phyloP scores from a whole-genome alignment of 805 yeast genomes.

The Candida insectalens region DNA sequence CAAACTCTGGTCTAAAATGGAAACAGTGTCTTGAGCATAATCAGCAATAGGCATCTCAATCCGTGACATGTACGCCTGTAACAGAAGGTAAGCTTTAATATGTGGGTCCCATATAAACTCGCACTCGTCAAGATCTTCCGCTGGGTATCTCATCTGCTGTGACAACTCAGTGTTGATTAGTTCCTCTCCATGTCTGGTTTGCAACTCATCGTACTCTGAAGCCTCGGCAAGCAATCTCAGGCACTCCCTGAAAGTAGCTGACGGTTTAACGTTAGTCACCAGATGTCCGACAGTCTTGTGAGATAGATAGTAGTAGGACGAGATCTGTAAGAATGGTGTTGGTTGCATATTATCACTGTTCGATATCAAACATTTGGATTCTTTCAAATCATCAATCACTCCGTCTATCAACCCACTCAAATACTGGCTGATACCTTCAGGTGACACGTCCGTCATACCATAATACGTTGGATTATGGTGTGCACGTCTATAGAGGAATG shows the following conservation, averaged over 20 bases:
- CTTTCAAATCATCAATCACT: constrained; percentile 55
- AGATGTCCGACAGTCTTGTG: constrained; percentile 78
- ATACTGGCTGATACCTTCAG: constrained; percentile 47
- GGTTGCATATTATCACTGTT: constrained; percentile 41
- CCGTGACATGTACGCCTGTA: constrained; percentile 65
- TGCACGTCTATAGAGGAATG: constrained; percentile 63
- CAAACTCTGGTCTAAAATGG: constrained; percentile 87
- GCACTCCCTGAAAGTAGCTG: constrained; percentile 49
- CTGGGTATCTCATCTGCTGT: constrained; percentile 55
- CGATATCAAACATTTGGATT: constrained; percentile 62
- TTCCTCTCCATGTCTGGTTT: constrained; percentile 90
- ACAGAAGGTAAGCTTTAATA: constrained; percentile 61
- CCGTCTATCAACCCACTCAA: constrained; percentile 58
- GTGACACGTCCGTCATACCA: constrained; percentile 53
- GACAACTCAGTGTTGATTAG: constrained; percentile 79
- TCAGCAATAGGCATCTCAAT: constrained; percentile 88
- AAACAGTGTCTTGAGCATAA: constrained; percentile 85
- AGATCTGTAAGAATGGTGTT: constrained; percentile 74
- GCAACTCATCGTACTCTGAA: constrained; percentile 76
- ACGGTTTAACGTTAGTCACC: constrained; percentile 37
- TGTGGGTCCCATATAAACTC: constrained; percentile 82
- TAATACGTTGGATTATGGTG: constrained; percentile 73
- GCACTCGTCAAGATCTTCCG: constrained; percentile 42
- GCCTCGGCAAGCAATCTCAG: constrained; percentile 50
- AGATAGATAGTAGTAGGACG: constrained; percentile 88